Percentiles rank a stretch among this genome's conserved stretches.
These are phyloP conservation scores for Cornus florida DNA, from an alignment of 148 eudicot genomes.

Conservation along the genomic window DNA sequence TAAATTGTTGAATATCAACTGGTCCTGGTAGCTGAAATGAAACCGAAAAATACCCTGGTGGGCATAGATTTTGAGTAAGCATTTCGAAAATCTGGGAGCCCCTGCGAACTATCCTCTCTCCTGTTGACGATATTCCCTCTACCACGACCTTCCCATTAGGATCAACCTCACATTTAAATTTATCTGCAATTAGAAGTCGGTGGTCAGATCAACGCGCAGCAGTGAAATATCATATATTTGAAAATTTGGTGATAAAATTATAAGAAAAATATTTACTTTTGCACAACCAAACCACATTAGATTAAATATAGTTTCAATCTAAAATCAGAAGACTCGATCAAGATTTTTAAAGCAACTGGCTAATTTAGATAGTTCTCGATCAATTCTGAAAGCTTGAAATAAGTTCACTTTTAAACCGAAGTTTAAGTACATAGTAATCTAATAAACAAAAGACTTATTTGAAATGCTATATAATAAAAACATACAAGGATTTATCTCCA, in stretches of 20 bases:
- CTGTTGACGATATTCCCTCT: constrained; percentile 56
- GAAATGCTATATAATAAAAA: neutral
- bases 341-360: neutral
- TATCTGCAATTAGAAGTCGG: constrained; percentile 36
- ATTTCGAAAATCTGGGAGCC: constrained; percentile 53
- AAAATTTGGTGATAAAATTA: no score
- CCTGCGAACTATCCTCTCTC: constrained; percentile 50
- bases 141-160: constrained; percentile 49
- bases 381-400: no score
- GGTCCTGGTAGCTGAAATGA: constrained; percentile 67
- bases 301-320: no score
- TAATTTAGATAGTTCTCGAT: neutral
- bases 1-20: constrained; percentile 39
- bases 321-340: neutral
- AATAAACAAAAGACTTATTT: neutral
- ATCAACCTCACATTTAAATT: constrained; percentile 42
- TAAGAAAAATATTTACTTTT: no score
- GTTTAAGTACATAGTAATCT: no score
- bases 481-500: neutral
- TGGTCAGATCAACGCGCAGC: constrained; percentile 7
- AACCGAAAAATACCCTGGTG: constrained; percentile 64
- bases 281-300: no score
- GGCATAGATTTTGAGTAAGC: constrained; percentile 61
- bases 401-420: neutral
- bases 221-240: neutral